Base-by-base conservation (phyloP, 2,329 filamentous ascomycete genomes). In the Fusarium nelsonii region DNA sequence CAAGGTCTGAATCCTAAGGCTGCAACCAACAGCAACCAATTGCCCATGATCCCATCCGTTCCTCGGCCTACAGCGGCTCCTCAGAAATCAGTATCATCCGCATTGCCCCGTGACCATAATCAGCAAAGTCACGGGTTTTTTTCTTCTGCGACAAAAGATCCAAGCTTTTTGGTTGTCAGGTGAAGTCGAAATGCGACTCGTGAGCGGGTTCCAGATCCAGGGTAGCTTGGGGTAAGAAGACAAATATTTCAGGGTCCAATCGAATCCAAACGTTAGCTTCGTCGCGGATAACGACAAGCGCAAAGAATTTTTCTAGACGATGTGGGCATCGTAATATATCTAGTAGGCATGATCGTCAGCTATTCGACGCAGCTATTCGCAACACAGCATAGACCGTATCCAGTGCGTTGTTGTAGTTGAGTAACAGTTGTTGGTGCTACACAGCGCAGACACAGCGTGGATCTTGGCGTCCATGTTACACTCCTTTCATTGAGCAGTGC, bases 191-290 rank as follows among this genome's bases (percentile, higher is more conserved):
- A 33, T 59, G 37, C 60, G 28, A 28, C 32, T 63, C 37, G 43
- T 50, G 53, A 49, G 49, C 36, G 33, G 33, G 45, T 36, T 45
- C 44, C 39, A 37, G 41, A 63, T 59, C 32, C 43, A 67, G 63
- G 67, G 67, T 68, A 70, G 53, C 62, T 70, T 36, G 32, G 46
- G 45, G 39, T 41, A 20, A 58, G 40, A 40, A 53, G 43, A 50
- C 33, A 23, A 23, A 39, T 50, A 50, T 37, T 50, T 63, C 52
- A 66, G 57, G 66, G 66, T 68, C 62, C 58, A 69, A 45, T 26
- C 33, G 52, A 63, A 63, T 56, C 57, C 50, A 69, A 49, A 30
- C 40, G 41, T 65, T 63, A 63, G 58, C 61, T 51, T 54, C 66
- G 49, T 63, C 49, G 11, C 36, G 44, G 43, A 56, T 67, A 50